Evolutionary conservation across 2,329 filamentous ascomycete genomes (phyloP), one percentile per base, ranked within the genome.

Genomic region (Metarhizium anisopliae): DNA sequence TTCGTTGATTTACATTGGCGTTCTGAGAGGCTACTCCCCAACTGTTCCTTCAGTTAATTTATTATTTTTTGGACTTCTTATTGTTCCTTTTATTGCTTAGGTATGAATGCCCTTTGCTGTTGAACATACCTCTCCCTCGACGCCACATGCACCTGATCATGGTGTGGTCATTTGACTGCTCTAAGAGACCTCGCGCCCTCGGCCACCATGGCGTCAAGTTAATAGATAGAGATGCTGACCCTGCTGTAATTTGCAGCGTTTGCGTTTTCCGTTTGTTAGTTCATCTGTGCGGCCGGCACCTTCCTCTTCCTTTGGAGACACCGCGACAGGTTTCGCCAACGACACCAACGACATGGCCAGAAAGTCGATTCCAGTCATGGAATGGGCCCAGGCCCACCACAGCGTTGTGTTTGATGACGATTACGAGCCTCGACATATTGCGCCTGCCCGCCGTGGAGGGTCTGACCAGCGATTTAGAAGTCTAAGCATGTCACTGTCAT

Each of bases 401-500:
- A 30, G 42, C 2, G 49, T 52, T 11, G 47, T 52, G 13, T 54
- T 53, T 11, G 52, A 54, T 13, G 52, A 56, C 47, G 49, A 50
- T 40, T 42, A 58, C 45, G 56, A 58, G 14, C 54, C 54, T 18
- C 36, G 47, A 30, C 51, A 51, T 25, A 47, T 32, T 4, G 53
- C 54, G 32, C 47, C 40, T 18, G 4, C 49, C 18, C 40, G 20
- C 30, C 51, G 54, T 16, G 47, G 49, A 30, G 36, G 61, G 16
- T 59, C 66, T 50, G 67, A 70, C n/a, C 70, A 68, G 58, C 74
- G 74, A 25, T 67, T 72, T 43, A 73, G 77, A 53, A 79, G 77
- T 66, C 68, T 77, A 63, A 82, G 77, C 65, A 67, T 77, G 51
- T 78, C 77, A 6, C 63, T 80, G 14, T 70, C 75, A 6, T 79